These are phyloP conservation scores for Ophiostoma ulmi DNA, from an alignment of 2,329 filamentous ascomycete species.

Conservation along the genomic window DNA sequence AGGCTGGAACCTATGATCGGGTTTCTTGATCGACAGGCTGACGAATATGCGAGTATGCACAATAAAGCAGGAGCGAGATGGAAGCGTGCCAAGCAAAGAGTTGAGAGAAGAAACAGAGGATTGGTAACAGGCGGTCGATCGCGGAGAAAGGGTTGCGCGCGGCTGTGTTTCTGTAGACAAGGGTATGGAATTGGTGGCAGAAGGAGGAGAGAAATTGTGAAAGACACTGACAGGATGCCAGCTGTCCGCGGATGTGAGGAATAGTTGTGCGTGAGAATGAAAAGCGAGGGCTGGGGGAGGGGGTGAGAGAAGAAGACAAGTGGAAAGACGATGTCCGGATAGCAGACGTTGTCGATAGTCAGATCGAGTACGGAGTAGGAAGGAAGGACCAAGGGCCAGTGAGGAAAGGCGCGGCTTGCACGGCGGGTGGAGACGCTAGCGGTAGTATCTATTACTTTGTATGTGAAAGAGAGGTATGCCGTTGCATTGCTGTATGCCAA, in stretches of 20 bases:
- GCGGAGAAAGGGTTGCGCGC: conserved; percentile 12
- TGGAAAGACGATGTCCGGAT: conserved; percentile 4
- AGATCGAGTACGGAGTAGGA: not conserved
- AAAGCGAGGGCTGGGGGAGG: not conserved
- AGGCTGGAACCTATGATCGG: conserved; percentile 15
- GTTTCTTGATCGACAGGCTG: not conserved
- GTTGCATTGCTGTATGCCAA: not conserved
- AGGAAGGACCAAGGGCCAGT: not conserved
- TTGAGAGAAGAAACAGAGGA: conserved; percentile 8
- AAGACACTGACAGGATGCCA: not conserved
- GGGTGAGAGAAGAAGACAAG: not conserved
- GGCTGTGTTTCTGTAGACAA: conserved; percentile 3
- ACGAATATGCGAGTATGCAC: not conserved
- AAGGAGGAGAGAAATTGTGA: not conserved
- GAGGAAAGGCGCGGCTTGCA: conserved; percentile 20
- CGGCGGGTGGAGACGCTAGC: conserved; percentile 15
- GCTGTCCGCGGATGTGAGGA: not conserved
- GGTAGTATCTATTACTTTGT: not conserved
- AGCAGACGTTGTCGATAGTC: conserved; percentile 15
- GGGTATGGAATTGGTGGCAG: conserved; percentile 10
- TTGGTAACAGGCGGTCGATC: conserved; percentile 15
- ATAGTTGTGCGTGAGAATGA: not conserved
- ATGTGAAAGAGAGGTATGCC: not conserved
- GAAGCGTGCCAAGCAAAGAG: not conserved
- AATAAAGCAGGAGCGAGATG: not conserved